Base-by-base conservation (phyloP, 2,329 filamentous ascomycete species). In the Trichocomaceae sp. region DNA sequence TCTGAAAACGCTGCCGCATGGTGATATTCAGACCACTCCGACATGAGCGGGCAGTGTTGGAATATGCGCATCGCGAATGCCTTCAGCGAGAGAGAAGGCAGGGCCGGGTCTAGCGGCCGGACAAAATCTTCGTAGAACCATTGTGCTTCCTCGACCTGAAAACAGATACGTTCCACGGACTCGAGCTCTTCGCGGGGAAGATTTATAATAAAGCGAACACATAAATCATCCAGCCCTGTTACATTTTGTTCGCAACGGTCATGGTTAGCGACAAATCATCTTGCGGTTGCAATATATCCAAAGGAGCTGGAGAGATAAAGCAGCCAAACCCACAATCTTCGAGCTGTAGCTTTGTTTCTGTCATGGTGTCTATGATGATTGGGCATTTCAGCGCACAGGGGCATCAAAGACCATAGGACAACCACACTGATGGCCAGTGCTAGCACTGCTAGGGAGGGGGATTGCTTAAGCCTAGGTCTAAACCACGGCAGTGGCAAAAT, bases 51-150 rank as follows among this genome's bases (percentile, higher is more conserved):
- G 63, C 92, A 97, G 68, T 96, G 92, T 63, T 91, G 85, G 70
- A 97, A 96, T 64, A 99, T 95, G 63, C 86, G 83, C 57, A 95
- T 79, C 64, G 88, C 92, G 73, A 99, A 99, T 50, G 80, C 84
- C 62, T 88, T 85, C 33, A 99, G 80, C 46, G 85, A 83, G 79
- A 97, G 86, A 54, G 87, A 90, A 4, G 93, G 93, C 10, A 99
- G 80, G 39, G 81, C 81, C 51, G 90, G 86, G 72, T 96, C 88
- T 60, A 93, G 79, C 39, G 92, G 91, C 47, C 93, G 88, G 70
- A 99, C 90, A 69, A 99, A 99, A 74, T 99, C 93, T 78, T 99
- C 93, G 82, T 99, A 99, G 75, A 95, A 99, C 93, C 93, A 99
- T 84, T 99, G 95, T 64, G 93, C 93, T 75, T 99, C 95, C 74